These are phyloP conservation scores for Cordyceps fumosorosea DNA, from an alignment of 2,329 filamentous ascomycete species.

Conservation along the genomic window DNA sequence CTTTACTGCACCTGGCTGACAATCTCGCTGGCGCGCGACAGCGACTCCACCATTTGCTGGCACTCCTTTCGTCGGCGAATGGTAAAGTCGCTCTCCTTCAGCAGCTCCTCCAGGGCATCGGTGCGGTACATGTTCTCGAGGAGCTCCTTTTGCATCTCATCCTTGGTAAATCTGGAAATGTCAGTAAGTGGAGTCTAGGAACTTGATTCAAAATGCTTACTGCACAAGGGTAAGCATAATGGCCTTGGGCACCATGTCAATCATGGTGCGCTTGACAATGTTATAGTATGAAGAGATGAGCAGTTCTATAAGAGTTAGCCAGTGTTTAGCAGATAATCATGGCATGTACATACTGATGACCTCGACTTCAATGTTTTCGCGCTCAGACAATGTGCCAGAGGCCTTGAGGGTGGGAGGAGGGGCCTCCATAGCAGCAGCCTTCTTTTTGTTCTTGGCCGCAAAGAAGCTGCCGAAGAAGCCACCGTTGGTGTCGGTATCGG, in stretches of 20 bases:
- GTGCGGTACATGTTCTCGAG: conserved; percentile 96
- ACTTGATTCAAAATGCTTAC: conserved; percentile 46
- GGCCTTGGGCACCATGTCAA: conserved; percentile 99
- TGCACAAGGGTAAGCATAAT: conserved; percentile 97
- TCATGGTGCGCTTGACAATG: conserved; percentile 97
- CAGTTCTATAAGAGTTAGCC: conserved; percentile 54
- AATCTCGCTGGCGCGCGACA: conserved; percentile 87
- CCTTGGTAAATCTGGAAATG: conserved; percentile 71
- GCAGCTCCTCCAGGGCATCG: conserved; percentile 81
- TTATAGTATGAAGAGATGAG: conserved; percentile 97
- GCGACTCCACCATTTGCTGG: conserved; percentile 96
- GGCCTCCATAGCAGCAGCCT: conserved; percentile 98
- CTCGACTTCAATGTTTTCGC: conserved; percentile 92
- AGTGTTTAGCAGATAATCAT: not conserved
- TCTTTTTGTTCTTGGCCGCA: conserved; percentile 99
- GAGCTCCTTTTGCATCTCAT: conserved; percentile 96
- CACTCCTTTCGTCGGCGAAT: conserved; percentile 93
- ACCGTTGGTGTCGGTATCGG: conserved; percentile 48
- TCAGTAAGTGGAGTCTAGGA: not conserved
- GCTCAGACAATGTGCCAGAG: conserved; percentile 86
- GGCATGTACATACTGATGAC: conserved; percentile 73
- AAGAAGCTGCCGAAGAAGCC: conserved; percentile 99
- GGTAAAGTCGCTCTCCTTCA: conserved; percentile 98
- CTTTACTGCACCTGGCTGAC: conserved; percentile 69
- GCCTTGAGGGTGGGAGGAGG: conserved; percentile 91